Evolutionary conservation across 257 asterid genomes (phyloP).

Genomic region (Cordia subcordata): DNA sequence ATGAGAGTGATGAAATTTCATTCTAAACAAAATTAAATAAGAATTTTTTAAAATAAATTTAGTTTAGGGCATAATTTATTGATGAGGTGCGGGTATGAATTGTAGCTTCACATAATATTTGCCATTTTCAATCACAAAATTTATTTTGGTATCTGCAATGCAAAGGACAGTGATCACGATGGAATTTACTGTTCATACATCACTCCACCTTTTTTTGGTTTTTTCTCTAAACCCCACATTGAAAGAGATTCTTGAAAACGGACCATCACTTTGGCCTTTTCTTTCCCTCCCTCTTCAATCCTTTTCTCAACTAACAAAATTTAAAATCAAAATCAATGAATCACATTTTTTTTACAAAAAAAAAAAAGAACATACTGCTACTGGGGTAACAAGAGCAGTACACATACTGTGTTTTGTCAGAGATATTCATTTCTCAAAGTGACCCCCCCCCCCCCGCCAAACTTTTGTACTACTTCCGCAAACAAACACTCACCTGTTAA

Average conservation of each 20-base stretch:
- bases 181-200: constrained; percentile 25
- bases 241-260: constrained; percentile 29
- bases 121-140: background rate
- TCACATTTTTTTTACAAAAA: too few relatives aligned
- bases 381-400: too few relatives aligned
- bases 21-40: too few relatives aligned
- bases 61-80: too few relatives aligned
- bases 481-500: constrained; percentile 12
- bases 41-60: too few relatives aligned
- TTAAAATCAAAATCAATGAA: constrained; percentile 1
- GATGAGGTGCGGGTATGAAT: too few relatives aligned
- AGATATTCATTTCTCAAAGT: constrained; percentile 9
- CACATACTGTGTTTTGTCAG: too few relatives aligned
- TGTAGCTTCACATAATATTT: background rate
- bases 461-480: constrained; percentile 13
- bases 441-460: background rate
- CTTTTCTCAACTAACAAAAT: constrained; percentile 26
- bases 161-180: constrained; percentile 2
- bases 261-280: constrained; percentile 21
- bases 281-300: constrained; percentile 9
- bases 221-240: constrained; percentile 11
- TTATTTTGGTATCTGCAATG: background rate
- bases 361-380: too few relatives aligned
- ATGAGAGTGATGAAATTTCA: too few relatives aligned
- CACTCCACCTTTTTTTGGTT: constrained; percentile 27